A percentile compares a stretch with the other conserved stretches of the same genome.
phyloP scores from a whole-genome alignment of 164 flowering plant genomes.

The Vitis amurensis region DNA sequence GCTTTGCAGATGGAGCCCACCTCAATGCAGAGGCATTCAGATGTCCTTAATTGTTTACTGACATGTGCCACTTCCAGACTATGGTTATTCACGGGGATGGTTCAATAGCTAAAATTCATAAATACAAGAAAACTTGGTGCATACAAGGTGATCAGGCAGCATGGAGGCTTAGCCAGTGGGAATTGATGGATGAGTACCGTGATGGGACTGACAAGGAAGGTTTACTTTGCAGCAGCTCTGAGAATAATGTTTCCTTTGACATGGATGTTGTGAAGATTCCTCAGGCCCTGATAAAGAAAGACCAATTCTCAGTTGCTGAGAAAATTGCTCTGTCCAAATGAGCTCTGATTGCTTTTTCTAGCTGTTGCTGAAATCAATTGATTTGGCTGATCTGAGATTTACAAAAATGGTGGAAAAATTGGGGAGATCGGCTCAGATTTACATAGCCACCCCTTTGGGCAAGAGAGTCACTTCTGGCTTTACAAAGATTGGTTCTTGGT shows the following conservation, averaged over 20 bases:
- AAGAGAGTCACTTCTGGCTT: slow-evolving; percentile 92
- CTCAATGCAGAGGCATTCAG: slow-evolving; percentile 93
- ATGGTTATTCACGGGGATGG: slow-evolving; percentile 98
- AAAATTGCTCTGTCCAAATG: slow-evolving; percentile 84
- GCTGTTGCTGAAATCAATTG: slow-evolving; percentile 94
- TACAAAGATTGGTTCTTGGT: slow-evolving; percentile 83
- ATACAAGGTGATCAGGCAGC: slow-evolving; percentile 99
- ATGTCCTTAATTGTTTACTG: slow-evolving; percentile 88
- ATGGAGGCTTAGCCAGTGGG: slow-evolving; percentile 99
- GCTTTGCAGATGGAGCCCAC: slow-evolving; percentile 30
- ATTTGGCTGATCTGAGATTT: slow-evolving; percentile 51
- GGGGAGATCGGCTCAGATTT: slow-evolving; percentile 82
- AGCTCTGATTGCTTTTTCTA: slow-evolving; percentile 88
- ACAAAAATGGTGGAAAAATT: slow-evolving; percentile 47
- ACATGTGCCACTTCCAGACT: slow-evolving; percentile 96
- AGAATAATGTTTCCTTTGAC: slow-evolving; percentile 88
- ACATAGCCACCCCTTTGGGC: slow-evolving; percentile 97
- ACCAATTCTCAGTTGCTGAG: slow-evolving; percentile 82
- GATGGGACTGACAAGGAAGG: slow-evolving; percentile 87
- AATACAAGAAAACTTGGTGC: slow-evolving; percentile 94
- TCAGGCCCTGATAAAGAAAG: slow-evolving; percentile 90
- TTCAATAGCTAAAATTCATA: slow-evolving; percentile 76
- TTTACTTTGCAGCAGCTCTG: slow-evolving; percentile 72
- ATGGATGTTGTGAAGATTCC: slow-evolving; percentile 94
- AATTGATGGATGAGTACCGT: slow-evolving; percentile 91